Percentiles rank a stretch among this genome's conserved stretches.
phyloP scores from a whole-genome alignment of 495 filamentous ascomycete species.

The Lasiosphaeriaceae sp. region DNA sequence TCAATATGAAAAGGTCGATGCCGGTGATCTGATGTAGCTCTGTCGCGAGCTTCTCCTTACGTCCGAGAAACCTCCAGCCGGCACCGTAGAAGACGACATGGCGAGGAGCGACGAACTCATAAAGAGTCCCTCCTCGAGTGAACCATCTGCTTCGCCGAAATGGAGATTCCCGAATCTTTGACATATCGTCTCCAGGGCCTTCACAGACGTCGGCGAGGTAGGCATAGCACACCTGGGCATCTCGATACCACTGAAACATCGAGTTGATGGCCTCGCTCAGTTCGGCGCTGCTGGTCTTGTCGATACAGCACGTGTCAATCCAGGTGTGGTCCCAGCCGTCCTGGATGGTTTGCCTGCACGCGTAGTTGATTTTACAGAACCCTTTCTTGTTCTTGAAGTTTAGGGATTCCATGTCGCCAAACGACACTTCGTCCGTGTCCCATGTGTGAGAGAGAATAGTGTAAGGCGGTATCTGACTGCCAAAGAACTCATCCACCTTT shows the following conservation, averaged over 20 bases:
- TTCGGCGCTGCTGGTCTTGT: conserved; percentile 40
- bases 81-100: conserved; percentile 29
- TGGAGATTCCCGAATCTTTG: not conserved
- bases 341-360: conserved; percentile 21
- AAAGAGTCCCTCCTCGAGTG: conserved; percentile 37
- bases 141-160: conserved; percentile 27
- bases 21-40: not conserved
- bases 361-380: conserved; percentile 22
- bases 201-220: conserved; percentile 15
- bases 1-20: conserved; percentile 1
- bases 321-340: conserved; percentile 29
- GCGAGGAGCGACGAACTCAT: conserved; percentile 37
- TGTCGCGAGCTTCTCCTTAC: conserved; percentile 1
- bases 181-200: not conserved
- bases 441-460: conserved; percentile 39
- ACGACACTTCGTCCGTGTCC: conserved; percentile 32
- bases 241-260: conserved; percentile 41
- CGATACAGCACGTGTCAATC: conserved; percentile 45
- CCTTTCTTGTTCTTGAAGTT: not conserved
- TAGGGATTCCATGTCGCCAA: conserved; percentile 15
- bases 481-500: not conserved
- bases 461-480: conserved; percentile 20
- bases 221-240: conserved; percentile 27
- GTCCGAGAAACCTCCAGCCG: conserved; percentile 21
- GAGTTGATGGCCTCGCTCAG: conserved; percentile 45